Base-by-base conservation (phyloP, 225 moss, liverwort and hornwort species). In the Thuidium tamariscinum region DNA sequence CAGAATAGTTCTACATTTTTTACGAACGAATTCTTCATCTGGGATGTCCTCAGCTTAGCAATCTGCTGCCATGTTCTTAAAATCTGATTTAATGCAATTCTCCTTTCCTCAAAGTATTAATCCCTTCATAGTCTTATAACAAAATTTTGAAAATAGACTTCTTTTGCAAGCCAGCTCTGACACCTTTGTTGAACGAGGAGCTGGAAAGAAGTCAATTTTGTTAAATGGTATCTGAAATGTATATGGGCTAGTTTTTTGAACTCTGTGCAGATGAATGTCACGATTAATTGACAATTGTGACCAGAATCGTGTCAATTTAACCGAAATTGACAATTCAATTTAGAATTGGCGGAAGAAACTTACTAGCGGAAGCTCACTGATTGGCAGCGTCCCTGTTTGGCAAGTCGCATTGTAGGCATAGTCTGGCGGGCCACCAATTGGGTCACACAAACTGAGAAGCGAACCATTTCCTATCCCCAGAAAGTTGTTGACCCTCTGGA, bases 391-490 rank as follows among this genome's bases (percentile, higher is more conserved):
- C 84, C 88, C 91, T 32, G 80, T 56, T 44, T 92, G 87, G 84
- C 96, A 96, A 34, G 94, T 88, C 25, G 82, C 91, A 10, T 79
- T 87, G 78, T 92, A 93, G 46, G 75, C 79, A 60, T 93, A 96
- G 78, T 93, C 85, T 10, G 96, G 96, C 32, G 96, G 91, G 22
- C 90, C 92, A 13, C 95, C 95, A n/a, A 96, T 92, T 4, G 85
- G 91, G 73, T 93, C 66, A 65, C 94, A 96, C 54, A 96, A 75
- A 67, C 82, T 88, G 49, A 83, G 84, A 77, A 90, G 61, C 41
- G 92, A 86, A 15, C 93, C 90, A 34, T 93, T 92, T 19, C 92
- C 92, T 52, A 10, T 79, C 78, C 91, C 89, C 9, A 89, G 17
- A 44, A 86, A 90, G 68, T 89, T 93, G 39, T 89, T 93, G 76